phyloP scores from a whole-genome alignment of 192 early-diverging fungal genomes.

The Rhizoclosmatium globosum region DNA sequence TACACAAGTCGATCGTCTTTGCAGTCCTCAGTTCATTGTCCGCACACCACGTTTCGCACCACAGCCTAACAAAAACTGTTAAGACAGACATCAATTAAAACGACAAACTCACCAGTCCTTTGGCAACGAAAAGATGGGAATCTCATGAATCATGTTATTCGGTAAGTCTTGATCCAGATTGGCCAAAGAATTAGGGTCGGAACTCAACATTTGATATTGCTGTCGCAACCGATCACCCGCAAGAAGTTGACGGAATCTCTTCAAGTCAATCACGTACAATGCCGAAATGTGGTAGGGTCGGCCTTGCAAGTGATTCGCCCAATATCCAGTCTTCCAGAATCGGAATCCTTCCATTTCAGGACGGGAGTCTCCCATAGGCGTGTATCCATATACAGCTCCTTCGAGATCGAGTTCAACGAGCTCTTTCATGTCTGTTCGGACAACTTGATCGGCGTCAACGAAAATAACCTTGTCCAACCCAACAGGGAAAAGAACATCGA shows the following conservation, averaged over 20 bases:
- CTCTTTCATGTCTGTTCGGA: conserved; percentile 94
- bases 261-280: conserved; percentile 95
- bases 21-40: conserved; percentile 83
- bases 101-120: conserved; percentile 80
- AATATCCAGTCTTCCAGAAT: conserved; percentile 98
- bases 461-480: conserved; percentile 94
- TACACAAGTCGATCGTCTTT: conserved; percentile 99
- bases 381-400: conserved; percentile 96
- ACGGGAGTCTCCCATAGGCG: conserved; percentile 93
- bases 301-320: conserved; percentile 85
- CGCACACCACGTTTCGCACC: conserved; percentile 99
- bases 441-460: conserved; percentile 98
- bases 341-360: conserved; percentile 95
- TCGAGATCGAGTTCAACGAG: conserved; percentile 90
- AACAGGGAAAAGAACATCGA: conserved; percentile 97
- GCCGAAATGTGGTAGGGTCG: conserved; percentile 96
- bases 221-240: conserved; percentile 93
- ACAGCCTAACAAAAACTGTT: conserved; percentile 62
- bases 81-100: background rate
- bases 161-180: conserved; percentile 99
- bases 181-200: conserved; percentile 87
- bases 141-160: conserved; percentile 92
- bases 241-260: conserved; percentile 88
- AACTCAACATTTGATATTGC: conserved; percentile 91
- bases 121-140: conserved; percentile 91